Evolutionary conservation across 768 basidiomycete genomes (phyloP), one percentile per base, ranked within the genome.

Genomic region (Nevesoporus exiguus): DNA sequence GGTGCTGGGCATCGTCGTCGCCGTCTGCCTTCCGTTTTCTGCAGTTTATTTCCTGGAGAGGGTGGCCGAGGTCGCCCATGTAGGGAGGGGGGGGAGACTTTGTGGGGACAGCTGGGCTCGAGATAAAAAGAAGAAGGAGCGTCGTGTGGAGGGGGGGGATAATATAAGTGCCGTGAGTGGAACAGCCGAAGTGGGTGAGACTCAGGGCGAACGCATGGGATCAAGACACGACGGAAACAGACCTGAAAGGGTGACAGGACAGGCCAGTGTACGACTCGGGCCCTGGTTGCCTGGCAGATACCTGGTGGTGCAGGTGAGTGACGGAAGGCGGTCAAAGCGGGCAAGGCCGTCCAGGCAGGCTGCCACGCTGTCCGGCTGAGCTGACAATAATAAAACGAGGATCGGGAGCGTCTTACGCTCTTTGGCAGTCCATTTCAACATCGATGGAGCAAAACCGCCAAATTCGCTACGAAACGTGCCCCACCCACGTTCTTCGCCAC

Each of bases 1-100:
- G 55, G 41, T 43, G 57, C 27, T 61, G 61, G n/a, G 41, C 52
- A 42, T 71, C 71, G 43, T 78, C 76, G 53, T 86, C 83, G 27
- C 66, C 50, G 66, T 80, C 80, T 0, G 83, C 79, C 72, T 90
- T 89, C 61, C 87, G 83, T 71, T 89, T 89, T 66, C 83, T 78
- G 66, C 77, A 76, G 77, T 78, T 71, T 50, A 67, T 47, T 72
- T 77, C 62, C 55, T 78, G 77, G 60, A 73, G 69, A 51, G 77
- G 74, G 57, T 83, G 80, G 61, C 80, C 76, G 59, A 83, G 76
- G 76, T 84, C 77, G 74, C 85, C 83, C 84, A 87, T 86, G 56
- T 56, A 64, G 63, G 61, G 58, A 54, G 49, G 49, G 53, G 48
- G 55, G 58, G 27, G 8, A 29, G 8, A 29, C 27, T 29, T 36